Base-by-base conservation (phyloP, 2,329 filamentous ascomycete species). In the Ophiosphaerella korrae region DNA sequence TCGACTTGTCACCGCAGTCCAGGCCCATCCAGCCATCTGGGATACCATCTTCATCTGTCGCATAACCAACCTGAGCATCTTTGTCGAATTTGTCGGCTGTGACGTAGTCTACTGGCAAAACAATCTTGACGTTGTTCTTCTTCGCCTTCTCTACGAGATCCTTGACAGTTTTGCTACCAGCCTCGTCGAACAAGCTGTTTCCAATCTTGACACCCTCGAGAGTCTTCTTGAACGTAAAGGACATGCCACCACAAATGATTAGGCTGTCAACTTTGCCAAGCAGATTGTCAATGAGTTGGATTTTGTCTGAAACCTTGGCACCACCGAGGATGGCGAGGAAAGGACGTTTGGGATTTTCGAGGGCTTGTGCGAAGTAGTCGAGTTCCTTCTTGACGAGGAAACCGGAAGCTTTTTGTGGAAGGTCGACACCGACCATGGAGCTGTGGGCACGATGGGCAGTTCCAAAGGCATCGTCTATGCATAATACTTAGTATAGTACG, bases 361-460 rank as follows among this genome's bases (percentile, higher is more conserved):
- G 89, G 34, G 92, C 94, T 82, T 97, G 86, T 61, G 94, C 94
- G 74, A 99, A 99, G 87, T 99, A 99, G 75, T 99, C 94, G 58
- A 99, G 89, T 80, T 99, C 94, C 84, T 97, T 99, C 89, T 99
- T 99, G 84, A 99, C 92, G 71, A 99, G 87, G 87, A 97, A 99
- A 58, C 94, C 94, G 50, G 93, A 90, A 8, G 94, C 94, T 83
- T 96, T 97, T 77, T 97, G 91, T 65, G 93, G 92, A 42, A 99
- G 88, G 63, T 97, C 87, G 60, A 97, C 84, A 71, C 94, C 94
- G 69, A 99, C 94, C 94, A 99, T 99, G 77, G 93, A 97, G 77
- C 92, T 97, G 86, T 99, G 94, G 42, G 90, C 94, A 76, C 94
- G 91, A 83, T 99, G 94, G 55, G 94, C 94, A 56, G 94, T 99